Base-by-base conservation (phyloP, 305 asterid species). In the Fraxinus dipetala region DNA sequence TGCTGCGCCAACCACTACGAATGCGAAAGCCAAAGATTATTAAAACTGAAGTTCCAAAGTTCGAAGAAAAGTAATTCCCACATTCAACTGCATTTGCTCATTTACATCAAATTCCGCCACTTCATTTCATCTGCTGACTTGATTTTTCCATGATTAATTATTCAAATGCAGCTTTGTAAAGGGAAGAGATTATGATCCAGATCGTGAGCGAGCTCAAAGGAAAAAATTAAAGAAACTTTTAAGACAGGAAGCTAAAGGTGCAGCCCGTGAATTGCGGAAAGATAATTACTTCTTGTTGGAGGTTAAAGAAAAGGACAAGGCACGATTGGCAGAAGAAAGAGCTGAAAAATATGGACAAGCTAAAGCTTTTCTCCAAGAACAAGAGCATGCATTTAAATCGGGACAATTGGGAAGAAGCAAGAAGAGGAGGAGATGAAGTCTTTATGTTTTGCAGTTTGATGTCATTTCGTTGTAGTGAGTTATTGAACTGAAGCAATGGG, bases 101-200 rank as follows among this genome's bases (percentile, higher is more conserved):
- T 3, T 18, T 6, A 3, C 20, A 73, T 76, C 32, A 2, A 38
- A 78, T 76, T n/a, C 38, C 31, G 18, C 26, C 7, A 16, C 11
- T 56, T 56, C 43, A 22, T 24, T 30, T 45, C 35, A 54, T 43
- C 45, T 22, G 28, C 59, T 7, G 75, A 81, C 45, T 31, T 9
- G 16, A 80, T 10, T 67, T 22, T 22, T 77, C 35, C 34, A 77
- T 54, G 61, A 24, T 74, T 78, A 74, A 13, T 54, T 5, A 36
- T 77, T 24, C 43, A 28, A 72, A 28, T 82, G 83, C 94, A 96
- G 99, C 90, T 96, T 87, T 79, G 93, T 94, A 6, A 94, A 94
- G 87, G 98, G 98, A 67, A 90, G 99, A 85, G 99, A 96, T 78
- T 96, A 96, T 38, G 98, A 96, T 80, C 98, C 98, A n/a, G 98